A percentile compares a stretch with the other conserved stretches of the same genome.
Evolutionary conservation across 2,329 filamentous ascomycete species (phyloP).

Genomic region (Cladobotryum mycophilum): DNA sequence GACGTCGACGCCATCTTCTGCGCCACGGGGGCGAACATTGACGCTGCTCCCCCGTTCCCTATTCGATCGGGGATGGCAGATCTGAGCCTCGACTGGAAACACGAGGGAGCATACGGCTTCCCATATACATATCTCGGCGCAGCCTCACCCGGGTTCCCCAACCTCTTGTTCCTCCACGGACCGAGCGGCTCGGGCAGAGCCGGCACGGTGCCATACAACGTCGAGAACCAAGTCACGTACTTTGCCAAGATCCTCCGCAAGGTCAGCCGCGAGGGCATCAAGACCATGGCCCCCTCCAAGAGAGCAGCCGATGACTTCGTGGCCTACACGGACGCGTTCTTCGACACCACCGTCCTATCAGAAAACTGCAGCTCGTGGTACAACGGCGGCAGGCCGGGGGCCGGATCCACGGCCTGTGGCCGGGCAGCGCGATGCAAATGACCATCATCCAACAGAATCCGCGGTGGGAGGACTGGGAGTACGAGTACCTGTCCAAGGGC

Average conservation of each 20-base stretch:
- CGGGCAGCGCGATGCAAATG: constrained; percentile 58
- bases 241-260: constrained; percentile 64
- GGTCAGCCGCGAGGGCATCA: constrained; percentile 58
- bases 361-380: constrained; percentile 67
- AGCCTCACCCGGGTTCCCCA: constrained; percentile 59
- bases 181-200: constrained; percentile 54
- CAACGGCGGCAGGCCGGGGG: constrained; percentile 58
- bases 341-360: constrained; percentile 46
- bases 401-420: constrained; percentile 63
- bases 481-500: constrained; percentile 37
- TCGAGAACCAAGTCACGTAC: constrained; percentile 61
- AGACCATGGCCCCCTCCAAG: constrained; percentile 49
- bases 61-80: constrained; percentile 50
- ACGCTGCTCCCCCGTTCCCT: constrained; percentile 53
- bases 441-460: constrained; percentile 51
- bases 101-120: constrained; percentile 50
- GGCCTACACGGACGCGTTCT: constrained; percentile 52
- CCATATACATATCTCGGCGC: constrained; percentile 63
- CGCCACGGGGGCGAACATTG: constrained; percentile 59
- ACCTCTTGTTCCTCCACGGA: constrained; percentile 58
- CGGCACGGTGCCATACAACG: constrained; percentile 60
- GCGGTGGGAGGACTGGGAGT: constrained; percentile 51
- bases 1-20: constrained; percentile 62
- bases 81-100: constrained; percentile 50
- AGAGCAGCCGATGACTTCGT: constrained; percentile 59